Evolutionary conservation across 495 filamentous ascomycete genomes (phyloP).

Genomic region (Penicillium diatomitis): DNA sequence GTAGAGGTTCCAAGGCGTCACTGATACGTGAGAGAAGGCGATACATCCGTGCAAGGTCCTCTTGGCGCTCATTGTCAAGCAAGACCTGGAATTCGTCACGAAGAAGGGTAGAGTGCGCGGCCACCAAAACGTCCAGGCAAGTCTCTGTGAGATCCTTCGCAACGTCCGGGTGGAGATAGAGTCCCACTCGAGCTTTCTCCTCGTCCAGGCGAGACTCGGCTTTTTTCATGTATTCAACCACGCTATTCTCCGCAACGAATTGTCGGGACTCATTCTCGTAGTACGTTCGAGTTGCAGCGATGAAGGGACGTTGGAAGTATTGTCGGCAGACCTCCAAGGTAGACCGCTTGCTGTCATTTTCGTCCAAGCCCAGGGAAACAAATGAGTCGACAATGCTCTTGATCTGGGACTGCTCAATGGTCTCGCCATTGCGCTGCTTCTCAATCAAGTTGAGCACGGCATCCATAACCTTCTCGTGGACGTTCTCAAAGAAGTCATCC

Average conservation of each 20-base stretch:
- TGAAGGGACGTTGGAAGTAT: conserved; percentile 88
- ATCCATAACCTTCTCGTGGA: conserved; percentile 84
- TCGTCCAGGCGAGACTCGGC: conserved; percentile 85
- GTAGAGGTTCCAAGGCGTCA: conserved; percentile 84
- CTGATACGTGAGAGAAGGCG: conserved; percentile 81
- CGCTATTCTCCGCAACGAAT: conserved; percentile 93
- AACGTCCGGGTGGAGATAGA: conserved; percentile 90
- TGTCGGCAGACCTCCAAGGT: conserved; percentile 89
- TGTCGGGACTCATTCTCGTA: conserved; percentile 88
- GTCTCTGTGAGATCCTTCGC: conserved; percentile 71
- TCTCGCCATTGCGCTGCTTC: conserved; percentile 96
- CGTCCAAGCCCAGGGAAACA: conserved; percentile 89
- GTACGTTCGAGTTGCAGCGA: conserved; percentile 72
- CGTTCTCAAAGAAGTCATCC: conserved; percentile 74
- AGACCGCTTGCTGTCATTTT: conserved; percentile 83
- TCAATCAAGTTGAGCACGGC: conserved; percentile 92
- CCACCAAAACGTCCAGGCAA: conserved; percentile 83
- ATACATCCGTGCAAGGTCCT: conserved; percentile 96
- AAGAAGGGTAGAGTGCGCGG: conserved; percentile 70
- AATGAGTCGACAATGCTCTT: conserved; percentile 97
- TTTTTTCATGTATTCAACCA: conserved; percentile 99
- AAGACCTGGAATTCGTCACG: conserved; percentile 94
- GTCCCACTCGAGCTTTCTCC: conserved; percentile 86
- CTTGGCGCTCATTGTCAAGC: conserved; percentile 89
- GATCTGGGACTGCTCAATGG: conserved; percentile 93